phyloP scores from a whole-genome alignment of 2,329 filamentous ascomycete species.

The Aspergillus floridensis region DNA sequence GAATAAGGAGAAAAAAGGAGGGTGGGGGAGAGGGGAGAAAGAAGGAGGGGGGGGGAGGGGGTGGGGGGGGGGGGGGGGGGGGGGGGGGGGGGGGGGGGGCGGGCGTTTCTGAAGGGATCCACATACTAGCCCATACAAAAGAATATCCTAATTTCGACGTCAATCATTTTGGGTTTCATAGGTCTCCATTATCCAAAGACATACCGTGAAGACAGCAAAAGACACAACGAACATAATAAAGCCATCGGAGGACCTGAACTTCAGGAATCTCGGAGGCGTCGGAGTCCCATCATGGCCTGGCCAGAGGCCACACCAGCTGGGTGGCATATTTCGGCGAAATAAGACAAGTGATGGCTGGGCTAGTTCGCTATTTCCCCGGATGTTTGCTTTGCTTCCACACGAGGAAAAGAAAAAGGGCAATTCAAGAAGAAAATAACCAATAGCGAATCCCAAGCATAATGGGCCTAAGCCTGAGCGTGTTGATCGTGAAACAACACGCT shows the following conservation, averaged over 20 bases:
- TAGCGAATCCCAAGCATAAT: no score
- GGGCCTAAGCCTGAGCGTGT: no score
- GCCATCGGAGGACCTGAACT: constrained; percentile 36
- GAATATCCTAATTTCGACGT: constrained; percentile 32
- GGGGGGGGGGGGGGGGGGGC: no score
- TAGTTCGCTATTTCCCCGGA: no score
- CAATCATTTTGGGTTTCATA: not conserved
- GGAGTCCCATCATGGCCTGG: not conserved
- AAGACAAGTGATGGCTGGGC: no score
- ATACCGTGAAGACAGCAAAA: constrained; percentile 43
- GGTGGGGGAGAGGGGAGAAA: no score
- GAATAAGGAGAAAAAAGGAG: no score
- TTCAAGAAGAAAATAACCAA: no score
- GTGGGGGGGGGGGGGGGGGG: no score
- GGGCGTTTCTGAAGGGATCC: not conserved
- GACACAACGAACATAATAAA: constrained; percentile 42
- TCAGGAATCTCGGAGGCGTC: constrained; percentile 27
- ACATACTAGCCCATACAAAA: constrained; percentile 40
- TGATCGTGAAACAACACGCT: no score
- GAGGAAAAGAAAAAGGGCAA: no score
- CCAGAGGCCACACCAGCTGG: not conserved
- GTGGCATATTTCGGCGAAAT: not conserved
- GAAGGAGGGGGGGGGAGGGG: no score
- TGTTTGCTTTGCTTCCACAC: not conserved
- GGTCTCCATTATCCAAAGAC: constrained; percentile 1